phyloP scores from a whole-genome alignment of 805 yeast species.

The Candida morakotiae region DNA sequence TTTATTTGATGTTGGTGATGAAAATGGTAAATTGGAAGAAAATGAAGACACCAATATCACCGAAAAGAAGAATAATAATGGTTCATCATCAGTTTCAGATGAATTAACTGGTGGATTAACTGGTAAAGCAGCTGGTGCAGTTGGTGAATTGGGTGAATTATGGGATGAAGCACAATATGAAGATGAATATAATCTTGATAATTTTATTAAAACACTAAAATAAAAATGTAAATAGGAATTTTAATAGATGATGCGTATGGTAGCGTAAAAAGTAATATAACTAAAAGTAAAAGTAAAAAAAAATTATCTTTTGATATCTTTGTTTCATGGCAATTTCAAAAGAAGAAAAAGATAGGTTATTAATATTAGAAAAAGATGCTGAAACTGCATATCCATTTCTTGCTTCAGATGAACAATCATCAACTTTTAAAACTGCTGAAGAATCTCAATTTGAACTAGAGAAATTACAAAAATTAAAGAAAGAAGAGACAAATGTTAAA shows the following conservation, averaged over 20 bases:
- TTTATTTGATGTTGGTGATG: constrained; percentile 73
- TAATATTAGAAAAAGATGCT: constrained; percentile 47
- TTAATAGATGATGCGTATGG: neutral
- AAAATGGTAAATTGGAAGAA: constrained; percentile 25
- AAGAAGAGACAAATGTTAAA: constrained; percentile 5
- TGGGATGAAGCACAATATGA: constrained; percentile 98
- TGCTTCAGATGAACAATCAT: constrained; percentile 69
- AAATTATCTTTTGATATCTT: neutral
- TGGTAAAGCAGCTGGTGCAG: constrained; percentile 80
- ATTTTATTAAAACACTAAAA: constrained; percentile 77
- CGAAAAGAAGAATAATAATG: constrained; percentile 7
- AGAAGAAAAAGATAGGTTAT: constrained; percentile 11
- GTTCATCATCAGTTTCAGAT: constrained; percentile 21
- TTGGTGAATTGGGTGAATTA: constrained; percentile 83
- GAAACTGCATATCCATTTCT: constrained; percentile 56
- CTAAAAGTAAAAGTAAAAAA: neutral
- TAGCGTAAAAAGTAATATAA: neutral
- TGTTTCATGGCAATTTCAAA: neutral
- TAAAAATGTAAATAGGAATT: constrained; percentile 12
- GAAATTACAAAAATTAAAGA: neutral
- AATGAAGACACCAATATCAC: neutral
- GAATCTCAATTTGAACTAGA: constrained; percentile 14
- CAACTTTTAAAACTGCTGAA: constrained; percentile 43
- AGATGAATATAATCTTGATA: constrained; percentile 93
- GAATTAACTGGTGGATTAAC: constrained; percentile 71